Evolutionary conservation across 1,139 yeast genomes (phyloP).

Genomic region (Geotrichum aggregatum): DNA sequence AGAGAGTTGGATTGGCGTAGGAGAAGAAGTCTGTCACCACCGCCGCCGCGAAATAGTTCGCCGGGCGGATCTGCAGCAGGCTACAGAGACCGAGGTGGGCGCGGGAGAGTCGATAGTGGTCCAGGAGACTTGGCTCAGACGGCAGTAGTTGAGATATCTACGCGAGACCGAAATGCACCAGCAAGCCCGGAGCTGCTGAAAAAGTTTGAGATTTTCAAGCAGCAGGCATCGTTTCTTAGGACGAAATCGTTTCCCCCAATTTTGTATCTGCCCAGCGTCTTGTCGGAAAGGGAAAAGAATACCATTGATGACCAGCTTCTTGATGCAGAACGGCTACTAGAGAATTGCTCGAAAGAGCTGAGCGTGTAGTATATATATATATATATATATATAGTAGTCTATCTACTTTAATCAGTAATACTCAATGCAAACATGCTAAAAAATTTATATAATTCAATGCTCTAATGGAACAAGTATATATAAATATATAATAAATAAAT

Average conservation of each 20-base stretch:
- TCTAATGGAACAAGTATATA: no score
- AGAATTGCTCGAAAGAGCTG: neutral
- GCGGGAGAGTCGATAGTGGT: neutral
- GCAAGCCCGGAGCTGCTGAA: neutral
- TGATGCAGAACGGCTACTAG: slow-evolving; percentile 5
- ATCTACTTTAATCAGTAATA: no score
- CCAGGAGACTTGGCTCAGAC: neutral
- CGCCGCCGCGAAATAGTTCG: neutral
- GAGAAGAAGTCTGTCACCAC: neutral
- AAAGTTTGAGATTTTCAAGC: neutral
- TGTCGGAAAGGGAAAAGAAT: neutral
- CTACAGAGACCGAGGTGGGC: neutral
- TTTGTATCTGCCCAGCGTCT: slow-evolving; percentile 10
- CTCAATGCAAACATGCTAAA: no score
- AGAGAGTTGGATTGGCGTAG: neutral
- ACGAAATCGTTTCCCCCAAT: slow-evolving; percentile 5
- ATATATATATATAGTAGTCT: no score
- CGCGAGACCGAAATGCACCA: neutral
- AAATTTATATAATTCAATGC: no score
- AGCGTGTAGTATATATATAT: neutral
- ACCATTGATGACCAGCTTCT: slow-evolving; percentile 5
- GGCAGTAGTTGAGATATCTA: neutral
- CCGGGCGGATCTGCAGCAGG: no score
- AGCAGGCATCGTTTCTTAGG: slow-evolving; percentile 9
- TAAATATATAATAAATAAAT: neutral